Evolutionary conservation across 2,329 filamentous ascomycete species (phyloP).

Genomic region (Fusarium pininemorale): DNA sequence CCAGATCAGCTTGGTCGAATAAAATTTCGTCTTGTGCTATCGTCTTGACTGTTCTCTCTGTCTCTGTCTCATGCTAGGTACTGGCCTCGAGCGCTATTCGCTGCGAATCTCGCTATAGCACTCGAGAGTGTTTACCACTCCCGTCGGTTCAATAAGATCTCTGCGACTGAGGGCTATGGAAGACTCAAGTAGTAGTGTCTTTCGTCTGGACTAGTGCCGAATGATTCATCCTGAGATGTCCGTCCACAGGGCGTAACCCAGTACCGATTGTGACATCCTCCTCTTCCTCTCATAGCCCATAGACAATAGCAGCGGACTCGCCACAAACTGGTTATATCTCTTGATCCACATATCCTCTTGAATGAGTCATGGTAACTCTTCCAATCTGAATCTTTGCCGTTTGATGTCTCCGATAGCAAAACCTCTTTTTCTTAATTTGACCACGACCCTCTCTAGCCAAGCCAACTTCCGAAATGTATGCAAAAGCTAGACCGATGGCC

Average conservation of each 20-base stretch:
- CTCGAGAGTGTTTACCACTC: slow-evolving; percentile 51
- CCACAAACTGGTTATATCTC: slow-evolving; percentile 37
- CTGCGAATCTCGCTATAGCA: slow-evolving; percentile 65
- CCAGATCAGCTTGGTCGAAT: slow-evolving; percentile 58
- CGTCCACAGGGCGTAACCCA: slow-evolving; percentile 44
- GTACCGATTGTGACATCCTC: slow-evolving; percentile 39
- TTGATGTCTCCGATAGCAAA: slow-evolving; percentile 37
- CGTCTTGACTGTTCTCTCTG: slow-evolving; percentile 64
- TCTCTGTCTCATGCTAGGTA: slow-evolving; percentile 67
- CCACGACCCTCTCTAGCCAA: slow-evolving; percentile 42
- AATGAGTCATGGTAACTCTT: slow-evolving; percentile 34
- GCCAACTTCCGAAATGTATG: slow-evolving; percentile 39
- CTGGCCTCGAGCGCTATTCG: slow-evolving; percentile 69
- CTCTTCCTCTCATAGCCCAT: slow-evolving; percentile 38
- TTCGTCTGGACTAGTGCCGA: slow-evolving; percentile 47
- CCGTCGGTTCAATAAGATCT: slow-evolving; percentile 54
- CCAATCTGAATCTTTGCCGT: slow-evolving; percentile 38
- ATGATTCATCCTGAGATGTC: slow-evolving; percentile 43
- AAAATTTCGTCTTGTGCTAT: slow-evolving; percentile 72
- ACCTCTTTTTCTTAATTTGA: slow-evolving; percentile 40
- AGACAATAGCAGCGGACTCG: slow-evolving; percentile 30
- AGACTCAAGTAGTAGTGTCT: slow-evolving; percentile 47
- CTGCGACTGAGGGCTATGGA: slow-evolving; percentile 59
- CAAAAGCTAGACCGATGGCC: slow-evolving; percentile 32
- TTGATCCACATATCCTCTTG: slow-evolving; percentile 39